These are phyloP conservation scores for Leptographium galeiforme DNA, from an alignment of 2,329 filamentous ascomycete genomes.

Conservation along the genomic window DNA sequence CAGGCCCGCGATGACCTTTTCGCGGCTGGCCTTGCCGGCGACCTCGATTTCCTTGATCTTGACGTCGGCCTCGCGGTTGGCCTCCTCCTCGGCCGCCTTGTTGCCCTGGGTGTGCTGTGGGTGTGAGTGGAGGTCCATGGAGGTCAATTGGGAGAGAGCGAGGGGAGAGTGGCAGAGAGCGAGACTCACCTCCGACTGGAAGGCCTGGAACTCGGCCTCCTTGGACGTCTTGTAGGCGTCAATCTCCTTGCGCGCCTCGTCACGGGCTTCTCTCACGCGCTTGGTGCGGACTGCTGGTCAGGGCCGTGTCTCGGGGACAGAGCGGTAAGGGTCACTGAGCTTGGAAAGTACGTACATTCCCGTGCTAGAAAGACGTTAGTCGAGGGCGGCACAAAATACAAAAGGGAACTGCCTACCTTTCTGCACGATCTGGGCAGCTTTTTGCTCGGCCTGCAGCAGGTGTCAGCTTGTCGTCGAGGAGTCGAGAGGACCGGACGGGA, in stretches of 20 bases:
- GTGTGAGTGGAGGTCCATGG: neutral
- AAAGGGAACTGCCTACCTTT: conserved; percentile 49
- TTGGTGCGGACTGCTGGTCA: conserved; percentile 66
- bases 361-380: conserved; percentile 41
- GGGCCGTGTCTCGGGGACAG: neutral
- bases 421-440: conserved; percentile 98
- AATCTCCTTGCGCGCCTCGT: conserved; percentile 96
- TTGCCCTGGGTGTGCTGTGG: conserved; percentile 92
- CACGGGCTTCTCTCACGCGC: conserved; percentile 88
- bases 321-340: conserved; percentile 1
- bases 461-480: neutral
- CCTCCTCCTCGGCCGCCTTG: conserved; percentile 62
- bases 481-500: too few relatives aligned
- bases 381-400: neutral
- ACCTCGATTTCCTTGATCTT: conserved; percentile 73
- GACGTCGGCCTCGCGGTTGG: conserved; percentile 65
- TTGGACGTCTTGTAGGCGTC: conserved; percentile 81
- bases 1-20: conserved; percentile 69
- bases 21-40: conserved; percentile 66
- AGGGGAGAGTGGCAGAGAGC: neutral
- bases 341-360: conserved; percentile 55
- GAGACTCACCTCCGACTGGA: conserved; percentile 55
- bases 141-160: neutral
- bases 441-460: conserved; percentile 70
- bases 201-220: conserved; percentile 90